Evolutionary conservation across 176 grass and related monocot species (phyloP).

Genomic region (Areca catechu): DNA sequence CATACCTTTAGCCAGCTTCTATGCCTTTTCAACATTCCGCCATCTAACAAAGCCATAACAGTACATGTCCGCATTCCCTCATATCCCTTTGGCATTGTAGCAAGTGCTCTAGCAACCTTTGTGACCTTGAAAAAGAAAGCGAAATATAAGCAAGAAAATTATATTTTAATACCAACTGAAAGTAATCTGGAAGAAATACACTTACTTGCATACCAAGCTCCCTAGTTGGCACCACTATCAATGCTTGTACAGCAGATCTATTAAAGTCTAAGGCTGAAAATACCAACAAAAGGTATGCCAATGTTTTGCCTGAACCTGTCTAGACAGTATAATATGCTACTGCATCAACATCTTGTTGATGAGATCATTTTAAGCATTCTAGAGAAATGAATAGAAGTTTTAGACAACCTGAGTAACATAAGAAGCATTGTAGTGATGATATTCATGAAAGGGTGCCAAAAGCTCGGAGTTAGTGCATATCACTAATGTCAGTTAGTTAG

Average conservation of each 20-base stretch:
- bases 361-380: background rate
- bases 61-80: conserved; percentile 37
- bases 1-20: conserved; percentile 92
- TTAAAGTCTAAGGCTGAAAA: conserved; percentile 58
- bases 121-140: conserved; percentile 43
- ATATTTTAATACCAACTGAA: background rate
- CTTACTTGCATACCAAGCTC: conserved; percentile 94
- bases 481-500: too few relatives aligned
- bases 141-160: background rate
- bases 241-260: conserved; percentile 75
- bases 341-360: background rate
- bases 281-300: conserved; percentile 67
- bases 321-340: conserved; percentile 19
- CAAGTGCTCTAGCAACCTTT: conserved; percentile 71
- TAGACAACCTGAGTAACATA: too few relatives aligned
- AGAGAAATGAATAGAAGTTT: background rate
- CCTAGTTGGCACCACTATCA: conserved; percentile 77
- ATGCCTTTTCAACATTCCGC: conserved; percentile 80
- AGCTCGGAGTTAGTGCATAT: too few relatives aligned
- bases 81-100: conserved; percentile 28
- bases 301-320: conserved; percentile 98
- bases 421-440: too few relatives aligned
- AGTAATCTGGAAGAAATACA: background rate
- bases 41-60: conserved; percentile 90
- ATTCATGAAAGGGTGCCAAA: too few relatives aligned